A percentile compares a stretch with the other conserved stretches of the same genome.
phyloP scores from a whole-genome alignment of 1,284 basidiomycete genomes.

The Inonotus obliquus region DNA sequence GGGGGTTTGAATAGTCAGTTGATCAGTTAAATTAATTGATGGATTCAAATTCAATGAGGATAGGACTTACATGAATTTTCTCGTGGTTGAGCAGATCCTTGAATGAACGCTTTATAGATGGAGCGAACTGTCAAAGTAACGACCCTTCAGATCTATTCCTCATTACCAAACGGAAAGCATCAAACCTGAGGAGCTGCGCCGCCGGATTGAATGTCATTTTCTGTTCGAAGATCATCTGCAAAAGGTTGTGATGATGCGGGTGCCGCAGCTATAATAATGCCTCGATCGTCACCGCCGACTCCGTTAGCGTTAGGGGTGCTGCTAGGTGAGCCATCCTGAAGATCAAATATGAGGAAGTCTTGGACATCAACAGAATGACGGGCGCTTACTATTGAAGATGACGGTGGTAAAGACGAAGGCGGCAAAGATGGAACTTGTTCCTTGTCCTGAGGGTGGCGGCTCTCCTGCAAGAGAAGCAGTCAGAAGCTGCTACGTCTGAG shows the following conservation, averaged over 20 bases:
- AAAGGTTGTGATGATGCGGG: background rate
- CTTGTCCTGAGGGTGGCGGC: background rate
- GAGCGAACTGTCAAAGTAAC: background rate
- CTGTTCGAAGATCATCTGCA: background rate
- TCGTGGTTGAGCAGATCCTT: conserved; percentile 12
- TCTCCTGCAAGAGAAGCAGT: background rate
- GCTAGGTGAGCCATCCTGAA: conserved; percentile 8
- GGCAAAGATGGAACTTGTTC: conserved; percentile 6
- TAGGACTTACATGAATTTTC: conserved; percentile 9
- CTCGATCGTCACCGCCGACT: conserved; percentile 5
- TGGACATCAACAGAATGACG: background rate
- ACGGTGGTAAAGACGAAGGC: conserved; percentile 9
- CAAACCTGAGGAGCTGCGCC: background rate
- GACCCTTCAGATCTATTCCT: background rate
- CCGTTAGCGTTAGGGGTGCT: background rate
- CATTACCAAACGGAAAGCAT: background rate
- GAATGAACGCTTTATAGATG: background rate
- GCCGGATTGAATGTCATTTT: background rate
- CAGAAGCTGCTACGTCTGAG: background rate
- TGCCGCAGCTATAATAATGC: background rate
- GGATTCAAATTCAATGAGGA: background rate
- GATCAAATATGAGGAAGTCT: background rate
- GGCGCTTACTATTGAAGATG: conserved; percentile 7
- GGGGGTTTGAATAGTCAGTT: conserved; percentile 6
- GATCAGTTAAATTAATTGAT: background rate